phyloP scores from a whole-genome alignment of 225 moss, liverwort and hornwort species.

The Straminergon stramineum region DNA sequence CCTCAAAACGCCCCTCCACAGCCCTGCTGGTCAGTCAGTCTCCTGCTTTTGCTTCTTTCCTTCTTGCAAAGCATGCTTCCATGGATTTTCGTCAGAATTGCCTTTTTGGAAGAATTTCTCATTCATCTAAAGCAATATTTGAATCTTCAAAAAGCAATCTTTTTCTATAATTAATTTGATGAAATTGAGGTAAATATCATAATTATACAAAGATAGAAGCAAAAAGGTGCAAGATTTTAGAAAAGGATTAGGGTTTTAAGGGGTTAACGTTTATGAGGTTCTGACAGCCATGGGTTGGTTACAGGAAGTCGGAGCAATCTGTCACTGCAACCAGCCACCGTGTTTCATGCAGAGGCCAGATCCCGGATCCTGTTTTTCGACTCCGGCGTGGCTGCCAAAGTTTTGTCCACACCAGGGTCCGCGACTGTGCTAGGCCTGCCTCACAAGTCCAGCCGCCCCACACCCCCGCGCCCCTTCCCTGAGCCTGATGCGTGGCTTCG shows the following conservation, averaged over 20 bases:
- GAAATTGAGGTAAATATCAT: neutral
- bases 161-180: neutral
- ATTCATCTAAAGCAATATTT: too few relatives aligned
- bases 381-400: slow-evolving; percentile 2
- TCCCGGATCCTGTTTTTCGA: slow-evolving; percentile 62
- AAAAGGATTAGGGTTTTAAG: neutral
- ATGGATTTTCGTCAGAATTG: neutral
- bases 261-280: neutral
- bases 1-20: neutral
- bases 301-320: slow-evolving; percentile 59
- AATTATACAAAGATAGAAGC: neutral
- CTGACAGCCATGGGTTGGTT: neutral
- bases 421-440: slow-evolving; percentile 2
- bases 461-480: neutral
- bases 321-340: slow-evolving; percentile 24
- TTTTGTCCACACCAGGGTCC: slow-evolving; percentile 12
- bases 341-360: slow-evolving; percentile 71
- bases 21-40: slow-evolving; percentile 32
- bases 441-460: slow-evolving; percentile 16
- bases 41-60: neutral
- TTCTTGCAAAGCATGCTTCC: neutral
- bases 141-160: neutral
- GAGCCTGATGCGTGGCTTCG: slow-evolving; percentile 15
- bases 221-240: neutral
- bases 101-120: neutral